Conservation (phyloP, 805 yeast species). For the Nakazawaea siamensis region DNA sequence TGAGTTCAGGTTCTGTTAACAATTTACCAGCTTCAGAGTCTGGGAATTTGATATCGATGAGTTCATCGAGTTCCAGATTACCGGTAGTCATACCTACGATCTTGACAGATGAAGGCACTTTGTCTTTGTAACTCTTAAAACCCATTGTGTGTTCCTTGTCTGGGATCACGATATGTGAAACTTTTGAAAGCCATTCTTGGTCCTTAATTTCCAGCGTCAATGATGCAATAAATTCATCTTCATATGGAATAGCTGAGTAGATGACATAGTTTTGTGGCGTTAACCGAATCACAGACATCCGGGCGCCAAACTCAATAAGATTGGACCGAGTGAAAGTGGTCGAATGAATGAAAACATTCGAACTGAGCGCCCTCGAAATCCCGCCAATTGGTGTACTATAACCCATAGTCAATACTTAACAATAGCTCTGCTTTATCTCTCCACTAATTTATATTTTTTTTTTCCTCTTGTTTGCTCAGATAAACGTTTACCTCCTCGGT, state of each 20-base stretch:
- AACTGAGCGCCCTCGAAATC: slow-evolving; percentile 25
- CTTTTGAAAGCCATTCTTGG: slow-evolving; percentile 24
- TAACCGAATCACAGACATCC: slow-evolving; percentile 28
- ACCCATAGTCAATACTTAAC: slow-evolving; percentile 31
- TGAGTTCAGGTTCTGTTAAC: slow-evolving; percentile 19
- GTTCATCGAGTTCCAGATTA: slow-evolving; percentile 23
- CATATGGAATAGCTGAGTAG: slow-evolving; percentile 55
- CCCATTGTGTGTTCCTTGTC: slow-evolving; percentile 63
- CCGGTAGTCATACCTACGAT: slow-evolving; percentile 45
- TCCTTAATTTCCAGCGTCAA: slow-evolving; percentile 26
- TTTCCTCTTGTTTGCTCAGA: background rate
- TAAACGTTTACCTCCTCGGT: too few species aligned
- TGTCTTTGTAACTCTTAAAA: slow-evolving; percentile 39
- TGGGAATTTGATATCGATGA: slow-evolving; percentile 33
- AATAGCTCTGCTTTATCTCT: too few species aligned
- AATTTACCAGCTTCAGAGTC: slow-evolving; percentile 27
- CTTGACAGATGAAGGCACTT: slow-evolving; percentile 37
- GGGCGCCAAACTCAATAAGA: slow-evolving; percentile 26
- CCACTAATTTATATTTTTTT: background rate
- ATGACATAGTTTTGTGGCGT: slow-evolving; percentile 27
- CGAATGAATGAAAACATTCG: slow-evolving; percentile 25
- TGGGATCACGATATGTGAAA: slow-evolving; percentile 50
- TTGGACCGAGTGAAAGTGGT: slow-evolving; percentile 23
- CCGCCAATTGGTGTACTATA: slow-evolving; percentile 31
- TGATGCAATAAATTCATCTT: slow-evolving; percentile 33